phyloP scores from a whole-genome alignment of 768 basidiomycete species.

The Polyporus arcularius region DNA sequence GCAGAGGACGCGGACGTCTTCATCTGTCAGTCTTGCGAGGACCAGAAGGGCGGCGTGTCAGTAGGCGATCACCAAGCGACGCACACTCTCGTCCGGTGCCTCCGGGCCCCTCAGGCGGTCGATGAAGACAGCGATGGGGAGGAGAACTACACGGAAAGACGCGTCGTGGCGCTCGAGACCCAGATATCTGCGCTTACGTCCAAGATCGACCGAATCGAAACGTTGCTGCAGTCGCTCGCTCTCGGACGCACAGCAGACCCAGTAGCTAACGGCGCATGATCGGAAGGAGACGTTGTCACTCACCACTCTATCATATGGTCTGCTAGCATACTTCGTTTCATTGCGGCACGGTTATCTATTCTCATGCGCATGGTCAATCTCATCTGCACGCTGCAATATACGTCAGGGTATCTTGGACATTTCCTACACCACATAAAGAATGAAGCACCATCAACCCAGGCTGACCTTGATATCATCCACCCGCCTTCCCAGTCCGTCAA shows the following conservation, averaged over 20 bases:
- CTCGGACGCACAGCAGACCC: too few species aligned
- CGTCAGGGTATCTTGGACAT: too few species aligned
- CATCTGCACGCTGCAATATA: too few species aligned
- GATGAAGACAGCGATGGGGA: neutral
- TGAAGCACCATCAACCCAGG: neutral
- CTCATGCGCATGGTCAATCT: too few species aligned
- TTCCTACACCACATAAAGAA: too few species aligned
- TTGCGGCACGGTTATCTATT: too few species aligned
- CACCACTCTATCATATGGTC: too few species aligned
- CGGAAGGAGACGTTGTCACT: too few species aligned
- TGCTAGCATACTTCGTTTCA: too few species aligned
- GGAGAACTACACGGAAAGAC: constrained; percentile 3
- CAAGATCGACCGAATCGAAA: constrained; percentile 13
- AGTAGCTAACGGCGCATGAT: too few species aligned
- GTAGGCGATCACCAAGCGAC: neutral
- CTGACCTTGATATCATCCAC: constrained; percentile 37
- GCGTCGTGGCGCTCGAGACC: constrained; percentile 8
- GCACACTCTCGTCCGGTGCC: constrained; percentile 15
- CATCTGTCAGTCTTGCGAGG: constrained; percentile 9
- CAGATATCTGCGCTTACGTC: neutral
- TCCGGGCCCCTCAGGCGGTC: neutral
- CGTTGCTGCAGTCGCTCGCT: constrained; percentile 4
- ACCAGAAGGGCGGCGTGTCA: constrained; percentile 3
- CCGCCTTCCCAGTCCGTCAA: constrained; percentile 47
- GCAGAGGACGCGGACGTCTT: constrained; percentile 6